Base-by-base conservation (phyloP, 2,329 filamentous ascomycete species). In the Penicillium sp. region DNA sequence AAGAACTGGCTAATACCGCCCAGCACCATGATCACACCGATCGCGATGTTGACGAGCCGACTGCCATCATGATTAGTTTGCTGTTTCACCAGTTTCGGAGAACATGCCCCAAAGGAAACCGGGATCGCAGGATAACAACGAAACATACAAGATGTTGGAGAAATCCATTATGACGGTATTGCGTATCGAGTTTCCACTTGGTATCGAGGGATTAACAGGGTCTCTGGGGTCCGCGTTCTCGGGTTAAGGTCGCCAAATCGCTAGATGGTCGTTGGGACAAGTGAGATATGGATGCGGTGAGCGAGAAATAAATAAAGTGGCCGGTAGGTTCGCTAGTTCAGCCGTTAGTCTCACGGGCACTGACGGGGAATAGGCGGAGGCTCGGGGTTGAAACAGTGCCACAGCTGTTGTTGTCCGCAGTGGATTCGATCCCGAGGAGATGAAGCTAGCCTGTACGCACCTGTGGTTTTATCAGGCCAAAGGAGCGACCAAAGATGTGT, bases 41-140 rank as follows among this genome's bases (percentile, higher is more conserved):
- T 87, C 67, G 81, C 90, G 75, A 99, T 82, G 83, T 99, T 99
- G 75, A 96, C 90, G 71, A 97, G 86, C 71, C 94, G 94, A 80
- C 94, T 97, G 73, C 56, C 51, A 13, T 40, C 19, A 5, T n/a
- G 42, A 23, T 55, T 48, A 55, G 43, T 21, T n/a, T n/a, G n/a
- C 14, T 23, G 16, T 2, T n/a, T 29, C 26, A 23, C 13, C 14
- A 16, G 13, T 16, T 1, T 18, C 19, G 26, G 24, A 26, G 26
- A 7, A 21, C 3, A 5, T 26, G 5, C n/a, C 26, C 42, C n/a
- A n/a, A n/a, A n/a, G 42, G 18, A 8, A 4, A 43, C 13, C 11
- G 21, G 37, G 16, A 9, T 19, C 19, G 5, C 10, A 31, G 10
- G 18, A 11, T 2, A 10, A 7, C 10, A 7, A 23, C 21, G 5